Evolutionary conservation across 176 grass and related monocot genomes (phyloP), one percentile per base, ranked within the genome.

Genomic region (Cocos nucifera): DNA sequence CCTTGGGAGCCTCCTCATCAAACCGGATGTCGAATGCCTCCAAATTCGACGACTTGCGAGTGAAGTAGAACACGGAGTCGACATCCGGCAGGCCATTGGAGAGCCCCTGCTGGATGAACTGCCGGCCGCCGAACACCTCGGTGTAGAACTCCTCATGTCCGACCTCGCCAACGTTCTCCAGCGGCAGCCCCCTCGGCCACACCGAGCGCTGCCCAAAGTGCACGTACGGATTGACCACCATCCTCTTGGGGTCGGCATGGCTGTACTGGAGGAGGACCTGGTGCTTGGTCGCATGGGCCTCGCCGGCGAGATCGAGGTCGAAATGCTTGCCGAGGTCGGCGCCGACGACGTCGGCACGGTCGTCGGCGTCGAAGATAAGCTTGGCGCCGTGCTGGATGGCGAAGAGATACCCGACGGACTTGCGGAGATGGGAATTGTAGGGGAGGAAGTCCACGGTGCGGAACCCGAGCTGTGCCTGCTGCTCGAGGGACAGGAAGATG

Each of bases 81-180:
- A 98, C 84, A 77, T 98, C 94, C 0, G 94, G 94, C 79, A 98
- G 65, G 0, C 94, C 94, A 4, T 98, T 81, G 8, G 94, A 98
- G 19, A 98, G 54, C 2, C 94, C 94, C 61, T 98, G 94, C 82
- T 98, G 94, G 70, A 98, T 93, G 85, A 89, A 98, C 67, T 98
- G 94, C 22, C 51, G 76, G 30, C 94, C 84, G 69, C 94, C 65
- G 73, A 89, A 92, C 26, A 98, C 79, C 70, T 98, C 94, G 0
- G 84, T 98, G 77, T 92, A 98, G 70, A 98, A 98, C 14, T 73
- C 88, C 82, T 98, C 94, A 26, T 88, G 94, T 2, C 59, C 94
- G 14, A 98, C 88, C 26, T 98, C 82, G 23, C 94, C 94, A 53
- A 89, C 88, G 48, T 78, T 82, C 20, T 98, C 87, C 22, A 98